These are phyloP conservation scores for Penicillium sp. DNA, from an alignment of 2,329 filamentous ascomycete species.

Conservation along the genomic window DNA sequence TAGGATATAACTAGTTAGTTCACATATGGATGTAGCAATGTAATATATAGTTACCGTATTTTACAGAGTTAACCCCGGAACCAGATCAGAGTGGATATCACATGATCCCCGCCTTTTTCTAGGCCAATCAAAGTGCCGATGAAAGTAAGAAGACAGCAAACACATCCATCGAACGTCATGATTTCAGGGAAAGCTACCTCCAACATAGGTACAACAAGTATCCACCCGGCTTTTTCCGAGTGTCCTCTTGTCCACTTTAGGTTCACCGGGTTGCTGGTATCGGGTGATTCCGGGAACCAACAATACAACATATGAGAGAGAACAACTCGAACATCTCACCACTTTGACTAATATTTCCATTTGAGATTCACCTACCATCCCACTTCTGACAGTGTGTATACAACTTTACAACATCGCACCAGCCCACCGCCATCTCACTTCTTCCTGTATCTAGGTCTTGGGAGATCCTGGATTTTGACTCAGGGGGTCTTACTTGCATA, in stretches of 20 bases:
- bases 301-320: too few species aligned
- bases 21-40: too few species aligned
- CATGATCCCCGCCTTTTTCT: constrained; percentile 22
- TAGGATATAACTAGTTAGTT: background rate
- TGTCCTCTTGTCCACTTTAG: constrained; percentile 29
- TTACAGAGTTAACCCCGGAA: background rate
- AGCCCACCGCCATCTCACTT: background rate
- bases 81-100: constrained; percentile 17
- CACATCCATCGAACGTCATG: background rate
- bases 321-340: too few species aligned
- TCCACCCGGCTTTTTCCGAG: constrained; percentile 27
- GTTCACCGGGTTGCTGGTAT: constrained; percentile 30
- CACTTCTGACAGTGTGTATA: background rate
- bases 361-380: background rate
- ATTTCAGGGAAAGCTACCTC: background rate
- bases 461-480: background rate
- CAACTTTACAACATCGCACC: constrained; percentile 3
- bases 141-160: constrained; percentile 7
- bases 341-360: too few species aligned
- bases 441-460: background rate
- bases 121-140: constrained; percentile 11
- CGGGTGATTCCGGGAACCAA: constrained; percentile 21
- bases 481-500: background rate
- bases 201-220: too few species aligned
- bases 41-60: background rate